A percentile compares a stretch with the other conserved stretches of the same genome.
Evolutionary conservation across 1,139 yeast genomes (phyloP).

Genomic region (Magnusiomyces magnusii): DNA sequence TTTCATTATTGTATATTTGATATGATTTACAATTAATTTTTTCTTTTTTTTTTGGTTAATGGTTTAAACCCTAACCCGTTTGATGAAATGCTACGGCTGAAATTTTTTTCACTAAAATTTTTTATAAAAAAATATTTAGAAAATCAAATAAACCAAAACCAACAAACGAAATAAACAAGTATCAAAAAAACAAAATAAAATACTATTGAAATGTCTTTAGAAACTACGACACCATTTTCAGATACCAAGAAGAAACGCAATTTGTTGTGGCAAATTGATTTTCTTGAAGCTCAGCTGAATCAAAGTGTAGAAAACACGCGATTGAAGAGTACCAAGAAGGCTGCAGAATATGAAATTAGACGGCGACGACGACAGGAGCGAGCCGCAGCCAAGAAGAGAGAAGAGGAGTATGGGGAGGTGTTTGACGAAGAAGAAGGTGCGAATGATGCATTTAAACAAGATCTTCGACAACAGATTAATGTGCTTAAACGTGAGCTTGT

Average conservation of each 20-base stretch:
- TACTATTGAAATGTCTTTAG: not conserved
- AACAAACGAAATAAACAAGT: too few species aligned
- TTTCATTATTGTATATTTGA: too few species aligned
- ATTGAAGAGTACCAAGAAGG: slow-evolving; percentile 28
- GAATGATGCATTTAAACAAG: slow-evolving; percentile 25
- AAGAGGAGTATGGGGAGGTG: slow-evolving; percentile 13
- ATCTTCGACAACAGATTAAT: slow-evolving; percentile 18
- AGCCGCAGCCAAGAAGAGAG: slow-evolving; percentile 16
- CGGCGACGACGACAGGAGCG: not conserved
- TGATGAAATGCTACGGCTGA: not conserved
- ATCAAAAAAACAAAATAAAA: too few species aligned
- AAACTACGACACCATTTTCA: not conserved
- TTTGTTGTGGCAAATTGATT: slow-evolving; percentile 33
- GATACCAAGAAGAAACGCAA: slow-evolving; percentile 29
- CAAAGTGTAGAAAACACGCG: slow-evolving; percentile 24
- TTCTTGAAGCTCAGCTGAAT: slow-evolving; percentile 31
- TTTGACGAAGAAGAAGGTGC: slow-evolving; percentile 9
- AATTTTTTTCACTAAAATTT: too few species aligned
- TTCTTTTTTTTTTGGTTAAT: too few species aligned
- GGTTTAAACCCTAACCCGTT: not conserved
- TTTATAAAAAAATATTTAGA: too few species aligned
- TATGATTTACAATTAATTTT: too few species aligned
- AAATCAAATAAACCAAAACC: too few species aligned
- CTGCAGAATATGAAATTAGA: slow-evolving; percentile 20
- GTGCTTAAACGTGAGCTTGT: slow-evolving; percentile 28